Percentiles rank a stretch among this genome's conserved stretches.
phyloP scores from a whole-genome alignment of 176 grass and related monocot genomes.

The Bothriochloa decipiens region DNA sequence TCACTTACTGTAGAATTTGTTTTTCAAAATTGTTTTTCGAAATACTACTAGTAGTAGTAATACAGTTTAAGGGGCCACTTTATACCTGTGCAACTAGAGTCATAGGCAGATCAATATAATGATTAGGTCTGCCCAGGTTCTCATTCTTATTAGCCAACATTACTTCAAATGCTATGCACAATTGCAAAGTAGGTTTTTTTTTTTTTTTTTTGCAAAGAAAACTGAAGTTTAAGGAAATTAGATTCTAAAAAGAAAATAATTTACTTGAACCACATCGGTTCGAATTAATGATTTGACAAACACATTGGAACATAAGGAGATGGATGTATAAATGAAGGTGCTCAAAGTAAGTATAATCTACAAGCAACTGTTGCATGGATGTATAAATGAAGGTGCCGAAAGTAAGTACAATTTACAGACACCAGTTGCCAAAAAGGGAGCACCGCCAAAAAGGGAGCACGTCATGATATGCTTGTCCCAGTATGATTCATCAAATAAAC shows the following conservation, averaged over 20 bases:
- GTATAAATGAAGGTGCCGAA: neutral
- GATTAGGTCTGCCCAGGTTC: neutral
- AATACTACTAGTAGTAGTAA: neutral
- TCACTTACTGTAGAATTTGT: neutral
- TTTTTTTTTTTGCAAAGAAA: neutral
- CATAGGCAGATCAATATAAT: neutral
- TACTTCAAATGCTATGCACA: constrained; percentile 23
- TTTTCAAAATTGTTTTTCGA: neutral
- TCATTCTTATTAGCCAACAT: constrained; percentile 4
- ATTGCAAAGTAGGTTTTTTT: too few species aligned
- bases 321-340: neutral
- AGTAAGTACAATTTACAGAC: neutral
- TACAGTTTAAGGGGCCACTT: neutral
- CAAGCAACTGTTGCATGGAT: neutral
- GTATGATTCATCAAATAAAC: neutral
- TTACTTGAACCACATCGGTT: neutral
- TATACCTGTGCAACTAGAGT: neutral
- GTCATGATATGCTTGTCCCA: neutral
- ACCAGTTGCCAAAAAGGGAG: neutral
- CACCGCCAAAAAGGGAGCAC: neutral
- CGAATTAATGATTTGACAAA: neutral
- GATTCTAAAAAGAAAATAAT: neutral
- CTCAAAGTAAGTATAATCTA: neutral
- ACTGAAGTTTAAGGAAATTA: neutral
- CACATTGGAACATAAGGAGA: neutral